These are phyloP conservation scores for Tylopilus cervinicoccineus DNA, from an alignment of 768 basidiomycete genomes.

Conservation along the genomic window DNA sequence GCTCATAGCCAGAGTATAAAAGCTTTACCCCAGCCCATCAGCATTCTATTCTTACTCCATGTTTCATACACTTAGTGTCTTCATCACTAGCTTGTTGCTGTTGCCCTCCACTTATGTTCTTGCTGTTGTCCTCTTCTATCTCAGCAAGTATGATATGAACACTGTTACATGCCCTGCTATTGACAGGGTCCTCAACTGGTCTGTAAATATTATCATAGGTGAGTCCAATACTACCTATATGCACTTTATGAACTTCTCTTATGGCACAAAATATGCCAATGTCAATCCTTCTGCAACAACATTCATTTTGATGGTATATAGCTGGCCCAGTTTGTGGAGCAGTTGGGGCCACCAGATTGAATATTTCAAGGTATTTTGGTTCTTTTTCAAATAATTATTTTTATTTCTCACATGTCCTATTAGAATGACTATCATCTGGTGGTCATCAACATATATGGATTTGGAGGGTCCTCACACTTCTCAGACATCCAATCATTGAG, in stretches of 20 bases:
- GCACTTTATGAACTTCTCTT: not conserved
- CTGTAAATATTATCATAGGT: constrained; percentile 46
- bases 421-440: constrained; percentile 61
- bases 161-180: constrained; percentile 39
- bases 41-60: not conserved
- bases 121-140: constrained; percentile 32
- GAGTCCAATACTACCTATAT: constrained; percentile 20
- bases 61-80: not conserved
- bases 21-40: not conserved
- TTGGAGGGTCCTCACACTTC: constrained; percentile 64
- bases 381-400: too few relatives aligned
- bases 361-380: constrained; percentile 50
- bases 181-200: constrained; percentile 32
- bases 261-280: constrained; percentile 49
- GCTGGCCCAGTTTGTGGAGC: constrained; percentile 78
- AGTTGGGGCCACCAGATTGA: constrained; percentile 71
- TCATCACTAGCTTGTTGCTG: constrained; percentile 4
- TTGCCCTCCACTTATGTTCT: not conserved
- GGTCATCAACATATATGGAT: constrained; percentile 64
- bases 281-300: constrained; percentile 50
- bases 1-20: constrained; percentile 8
- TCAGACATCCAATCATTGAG: constrained; percentile 58
- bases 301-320: constrained; percentile 67
- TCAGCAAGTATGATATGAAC: constrained; percentile 32
- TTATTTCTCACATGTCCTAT: not conserved